Evolutionary conservation across 345 rosid species (phyloP).

Genomic region (Sonneratia alba): DNA sequence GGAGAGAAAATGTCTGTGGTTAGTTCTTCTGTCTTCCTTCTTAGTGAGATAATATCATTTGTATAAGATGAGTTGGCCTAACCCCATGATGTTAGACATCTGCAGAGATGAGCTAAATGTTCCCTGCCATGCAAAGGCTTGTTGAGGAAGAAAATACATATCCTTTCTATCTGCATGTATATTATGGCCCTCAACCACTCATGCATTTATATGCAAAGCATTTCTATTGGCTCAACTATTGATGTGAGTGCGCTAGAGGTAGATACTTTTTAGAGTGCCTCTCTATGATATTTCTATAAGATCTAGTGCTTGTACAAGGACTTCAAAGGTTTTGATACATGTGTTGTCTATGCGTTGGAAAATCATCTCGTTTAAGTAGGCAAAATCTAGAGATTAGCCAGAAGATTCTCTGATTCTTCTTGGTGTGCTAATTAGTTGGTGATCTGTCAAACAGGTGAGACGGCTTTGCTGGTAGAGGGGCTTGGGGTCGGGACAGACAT

Average conservation of each 20-base stretch:
- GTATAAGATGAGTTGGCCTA: not conserved
- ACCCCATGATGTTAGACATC: not conserved
- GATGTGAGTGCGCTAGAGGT: not conserved
- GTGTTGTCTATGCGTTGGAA: not conserved
- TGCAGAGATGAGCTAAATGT: not conserved
- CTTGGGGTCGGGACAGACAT: slow-evolving; percentile 78
- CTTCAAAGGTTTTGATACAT: not conserved
- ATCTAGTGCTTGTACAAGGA: not conserved
- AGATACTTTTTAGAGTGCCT: not conserved
- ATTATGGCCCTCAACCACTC: too few species aligned
- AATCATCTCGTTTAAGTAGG: not conserved
- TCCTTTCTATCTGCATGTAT: too few species aligned
- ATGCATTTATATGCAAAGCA: not conserved
- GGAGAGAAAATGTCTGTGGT: slow-evolving; percentile 90
- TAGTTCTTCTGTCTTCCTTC: slow-evolving; percentile 12
- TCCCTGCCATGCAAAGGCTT: not conserved
- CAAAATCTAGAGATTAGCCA: not conserved
- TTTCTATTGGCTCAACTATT: not conserved
- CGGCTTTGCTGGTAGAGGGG: slow-evolving; percentile 96
- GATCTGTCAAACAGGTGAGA: slow-evolving; percentile 63
- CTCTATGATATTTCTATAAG: not conserved
- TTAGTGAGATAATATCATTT: not conserved
- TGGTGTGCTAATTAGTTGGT: not conserved
- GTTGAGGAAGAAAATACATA: too few species aligned
- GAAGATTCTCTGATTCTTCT: not conserved